Percentiles rank a stretch among this genome's conserved stretches.
Conservation (phyloP, 495 filamentous ascomycete species). For the Trichoderma erinaceum region DNA sequence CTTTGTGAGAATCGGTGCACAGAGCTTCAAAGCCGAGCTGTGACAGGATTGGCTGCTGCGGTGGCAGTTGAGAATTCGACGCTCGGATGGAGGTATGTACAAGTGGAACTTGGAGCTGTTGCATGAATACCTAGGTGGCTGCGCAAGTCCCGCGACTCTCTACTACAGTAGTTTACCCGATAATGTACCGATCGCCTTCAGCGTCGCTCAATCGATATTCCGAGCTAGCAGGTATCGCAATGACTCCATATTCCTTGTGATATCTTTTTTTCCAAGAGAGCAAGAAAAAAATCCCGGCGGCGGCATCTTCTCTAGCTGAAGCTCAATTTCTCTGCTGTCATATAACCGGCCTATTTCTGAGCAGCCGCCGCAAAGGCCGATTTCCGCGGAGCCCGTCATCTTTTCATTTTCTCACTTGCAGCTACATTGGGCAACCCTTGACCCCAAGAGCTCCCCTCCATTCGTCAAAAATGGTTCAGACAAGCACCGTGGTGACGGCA, state of each 20-base stretch:
- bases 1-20: background rate
- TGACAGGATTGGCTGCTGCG: background rate
- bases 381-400: background rate
- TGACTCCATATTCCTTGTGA: conserved; percentile 13
- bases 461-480: conserved; percentile 48
- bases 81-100: background rate
- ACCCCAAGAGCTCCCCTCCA: conserved; percentile 19
- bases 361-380: background rate
- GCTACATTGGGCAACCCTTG: conserved; percentile 29
- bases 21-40: background rate
- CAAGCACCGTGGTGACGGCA: conserved; percentile 67
- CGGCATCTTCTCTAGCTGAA: background rate
- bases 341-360: background rate
- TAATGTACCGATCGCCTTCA: background rate
- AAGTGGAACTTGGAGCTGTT: background rate
- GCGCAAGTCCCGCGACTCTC: background rate
- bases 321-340: background rate
- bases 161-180: conserved; percentile 5
- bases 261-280: background rate
- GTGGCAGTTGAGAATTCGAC: background rate
- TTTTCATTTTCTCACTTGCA: conserved; percentile 5
- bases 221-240: conserved; percentile 12
- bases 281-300: background rate
- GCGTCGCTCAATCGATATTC: conserved; percentile 14
- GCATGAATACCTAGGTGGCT: background rate